Percentiles rank a stretch among this genome's conserved stretches.
Conservation (phyloP, 1,284 basidiomycete species). For the Cutaneotrichosporon sp. region DNA sequence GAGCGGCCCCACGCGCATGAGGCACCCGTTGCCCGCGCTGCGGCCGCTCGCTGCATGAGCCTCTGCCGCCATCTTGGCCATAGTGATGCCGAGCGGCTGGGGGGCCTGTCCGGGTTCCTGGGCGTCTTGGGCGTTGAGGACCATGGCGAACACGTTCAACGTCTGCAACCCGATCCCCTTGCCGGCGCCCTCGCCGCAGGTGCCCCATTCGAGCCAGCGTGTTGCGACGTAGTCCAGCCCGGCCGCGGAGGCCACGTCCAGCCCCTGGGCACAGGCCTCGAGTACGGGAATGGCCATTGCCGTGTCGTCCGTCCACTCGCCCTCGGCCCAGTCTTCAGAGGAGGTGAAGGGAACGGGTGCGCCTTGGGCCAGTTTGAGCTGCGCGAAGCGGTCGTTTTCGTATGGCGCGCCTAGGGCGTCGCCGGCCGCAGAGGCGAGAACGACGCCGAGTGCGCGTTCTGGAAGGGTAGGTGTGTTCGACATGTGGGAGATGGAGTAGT, state of each 20-base stretch:
- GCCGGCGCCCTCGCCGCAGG: background rate
- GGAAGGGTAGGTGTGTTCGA: background rate
- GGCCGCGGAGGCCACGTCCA: background rate
- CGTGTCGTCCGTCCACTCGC: slow-evolving; percentile 20
- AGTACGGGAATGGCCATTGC: slow-evolving; percentile 16
- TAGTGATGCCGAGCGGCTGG: background rate
- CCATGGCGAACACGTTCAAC: background rate
- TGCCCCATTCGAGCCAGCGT: slow-evolving; percentile 14
- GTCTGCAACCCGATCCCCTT: slow-evolving; percentile 13
- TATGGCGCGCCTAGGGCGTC: slow-evolving; percentile 18
- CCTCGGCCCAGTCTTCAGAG: background rate
- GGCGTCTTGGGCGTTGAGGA: background rate
- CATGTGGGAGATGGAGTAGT: no score
- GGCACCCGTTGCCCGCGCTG: slow-evolving; percentile 7
- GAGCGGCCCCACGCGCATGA: slow-evolving; percentile 12
- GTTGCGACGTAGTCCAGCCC: slow-evolving; percentile 7
- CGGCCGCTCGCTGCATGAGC: background rate
- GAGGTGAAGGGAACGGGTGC: background rate
- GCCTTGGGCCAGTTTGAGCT: background rate
- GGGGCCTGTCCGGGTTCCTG: background rate
- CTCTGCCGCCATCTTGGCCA: background rate
- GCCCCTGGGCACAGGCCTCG: slow-evolving; percentile 6
- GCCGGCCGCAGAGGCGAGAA: slow-evolving; percentile 12
- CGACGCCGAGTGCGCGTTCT: slow-evolving; percentile 9
- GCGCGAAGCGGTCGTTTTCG: background rate